Percentiles rank a stretch among this genome's conserved stretches.
phyloP scores from a whole-genome alignment of 2,329 filamentous ascomycete genomes.

The Fusarium floridanum region DNA sequence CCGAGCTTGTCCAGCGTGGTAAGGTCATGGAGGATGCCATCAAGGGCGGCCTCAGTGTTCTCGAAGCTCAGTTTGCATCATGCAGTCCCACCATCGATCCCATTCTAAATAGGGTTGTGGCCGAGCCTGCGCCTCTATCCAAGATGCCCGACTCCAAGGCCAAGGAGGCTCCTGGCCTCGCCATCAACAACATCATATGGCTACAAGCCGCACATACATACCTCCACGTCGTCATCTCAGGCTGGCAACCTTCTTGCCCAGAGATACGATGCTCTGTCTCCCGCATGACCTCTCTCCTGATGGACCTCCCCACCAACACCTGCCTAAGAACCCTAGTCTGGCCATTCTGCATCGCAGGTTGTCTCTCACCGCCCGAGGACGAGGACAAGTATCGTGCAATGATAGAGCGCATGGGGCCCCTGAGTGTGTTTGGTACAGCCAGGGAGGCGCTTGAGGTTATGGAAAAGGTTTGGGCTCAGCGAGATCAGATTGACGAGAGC shows the following conservation, averaged over 20 bases:
- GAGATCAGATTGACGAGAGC: conserved; percentile 55
- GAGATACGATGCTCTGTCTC: conserved; percentile 55
- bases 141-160: conserved; percentile 28
- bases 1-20: conserved; percentile 61
- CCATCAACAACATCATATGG: conserved; percentile 58
- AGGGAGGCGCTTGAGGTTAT: conserved; percentile 59
- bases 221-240: conserved; percentile 62
- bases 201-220: conserved; percentile 62
- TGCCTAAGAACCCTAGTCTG: conserved; percentile 55
- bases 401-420: conserved; percentile 55
- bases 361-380: conserved; percentile 54
- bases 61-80: conserved; percentile 43
- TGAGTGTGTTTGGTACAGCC: conserved; percentile 61
- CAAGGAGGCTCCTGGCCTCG: conserved; percentile 40
- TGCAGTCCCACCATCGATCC: conserved; percentile 8
- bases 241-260: conserved; percentile 62
- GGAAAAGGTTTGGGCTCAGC: conserved; percentile 60
- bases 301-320: conserved; percentile 46
- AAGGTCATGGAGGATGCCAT: conserved; percentile 56
- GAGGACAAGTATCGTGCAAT: conserved; percentile 59
- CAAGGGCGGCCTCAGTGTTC: conserved; percentile 47
- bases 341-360: conserved; percentile 59
- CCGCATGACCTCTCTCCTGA: conserved; percentile 52
- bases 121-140: conserved; percentile 41
- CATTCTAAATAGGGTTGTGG: conserved; percentile 38